Evolutionary conservation across 495 filamentous ascomycete genomes (phyloP), one percentile per base, ranked within the genome.

Genomic region (Elasticomyces elasticus): DNA sequence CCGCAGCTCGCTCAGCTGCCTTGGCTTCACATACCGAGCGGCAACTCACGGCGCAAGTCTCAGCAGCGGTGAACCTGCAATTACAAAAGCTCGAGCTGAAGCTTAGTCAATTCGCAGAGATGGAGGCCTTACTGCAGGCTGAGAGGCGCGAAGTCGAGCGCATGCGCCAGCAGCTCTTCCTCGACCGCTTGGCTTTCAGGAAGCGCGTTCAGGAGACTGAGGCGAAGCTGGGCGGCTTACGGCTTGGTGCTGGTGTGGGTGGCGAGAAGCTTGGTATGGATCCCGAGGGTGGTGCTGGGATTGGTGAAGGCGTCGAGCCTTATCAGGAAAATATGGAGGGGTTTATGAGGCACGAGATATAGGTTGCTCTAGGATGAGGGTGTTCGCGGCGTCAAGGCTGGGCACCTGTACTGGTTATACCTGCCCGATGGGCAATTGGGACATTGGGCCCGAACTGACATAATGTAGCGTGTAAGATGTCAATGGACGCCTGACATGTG

Each of bases 21-120:
- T 80, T 98, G 26, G 87, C 89, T 10, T 95, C 92, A 0, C 89
- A 96, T 62, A 89, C 95, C 67, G 92, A 98, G 69, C 88, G 92
- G 25, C 87, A 94, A 66, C 91, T 95, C 85, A 91, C 91, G 26
- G 81, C 85, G 15, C 82, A 96, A 41, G 86, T 96, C 22, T 88
- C 87, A 11, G 79, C 86, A 1, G 82, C 88, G 0, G 85, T 94
- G 50, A 95, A 95, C 66, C 72, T 72, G 9, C 61, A 71, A 43
- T 62, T 70, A 0, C 56, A 63, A 43, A 72, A 72, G 49, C 64
- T 72, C 6, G 60, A 70, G 55, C 59, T 87, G 15, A 88, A 84
- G 17, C 76, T 95, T 26, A 80, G 85, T 61, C 94, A 96, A 65
- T 98, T 98, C 74, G 84, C 86, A 61, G 94, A 97, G 71, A 87